phyloP scores from a whole-genome alignment of 129 eudicot genomes.

The Centaurea solstitialis region DNA sequence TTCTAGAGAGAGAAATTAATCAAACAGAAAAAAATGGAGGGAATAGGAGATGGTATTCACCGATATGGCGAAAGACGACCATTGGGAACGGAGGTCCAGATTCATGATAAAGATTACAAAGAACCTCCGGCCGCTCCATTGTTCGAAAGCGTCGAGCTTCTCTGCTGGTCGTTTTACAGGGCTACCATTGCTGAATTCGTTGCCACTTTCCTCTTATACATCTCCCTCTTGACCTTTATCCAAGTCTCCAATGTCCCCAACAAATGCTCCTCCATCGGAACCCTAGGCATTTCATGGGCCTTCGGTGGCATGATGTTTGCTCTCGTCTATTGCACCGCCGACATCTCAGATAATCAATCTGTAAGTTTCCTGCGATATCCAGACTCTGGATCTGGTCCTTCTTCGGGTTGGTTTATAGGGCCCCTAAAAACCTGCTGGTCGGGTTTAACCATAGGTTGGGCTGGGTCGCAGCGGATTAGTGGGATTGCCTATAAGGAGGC shows the following conservation, averaged over 20 bases:
- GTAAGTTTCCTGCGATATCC: too few relatives aligned
- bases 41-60: conserved; percentile 65
- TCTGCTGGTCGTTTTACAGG: conserved; percentile 81
- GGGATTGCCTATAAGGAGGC: too few relatives aligned
- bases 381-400: too few relatives aligned
- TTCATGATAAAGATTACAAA: conserved; percentile 68
- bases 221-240: conserved; percentile 58
- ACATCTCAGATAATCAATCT: conserved; percentile 26
- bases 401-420: too few relatives aligned
- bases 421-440: too few relatives aligned
- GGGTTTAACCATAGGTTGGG: too few relatives aligned
- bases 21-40: conserved; percentile 47
- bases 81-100: conserved; percentile 66
- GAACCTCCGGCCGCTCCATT: conserved; percentile 71
- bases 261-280: conserved; percentile 63
- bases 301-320: conserved; percentile 41
- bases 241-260: conserved; percentile 39
- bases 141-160: conserved; percentile 68
- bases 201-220: conserved; percentile 68
- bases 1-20: neutral
- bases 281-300: conserved; percentile 62
- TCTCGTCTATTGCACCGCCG: conserved; percentile 39
- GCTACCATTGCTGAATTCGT: conserved; percentile 77
- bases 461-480: too few relatives aligned
- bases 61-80: conserved; percentile 55